Percentiles rank a stretch among this genome's conserved stretches.
Conservation (phyloP, 1,284 basidiomycete species). For the Heterobasidion parviporum region DNA sequence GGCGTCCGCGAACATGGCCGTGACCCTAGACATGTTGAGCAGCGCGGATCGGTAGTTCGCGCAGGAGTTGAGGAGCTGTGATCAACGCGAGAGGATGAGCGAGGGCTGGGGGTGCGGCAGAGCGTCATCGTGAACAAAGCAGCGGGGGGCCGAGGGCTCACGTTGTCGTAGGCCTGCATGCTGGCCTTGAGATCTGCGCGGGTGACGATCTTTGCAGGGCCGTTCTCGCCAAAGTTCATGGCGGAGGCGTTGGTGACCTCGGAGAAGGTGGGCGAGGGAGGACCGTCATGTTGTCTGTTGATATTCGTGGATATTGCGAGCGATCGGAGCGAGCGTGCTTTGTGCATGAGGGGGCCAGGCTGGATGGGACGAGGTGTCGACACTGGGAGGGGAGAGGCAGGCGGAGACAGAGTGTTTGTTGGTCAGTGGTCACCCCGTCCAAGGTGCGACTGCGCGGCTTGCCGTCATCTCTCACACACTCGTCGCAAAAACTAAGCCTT, state of each 20-base stretch:
- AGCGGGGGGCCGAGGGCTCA: slow-evolving; percentile 24
- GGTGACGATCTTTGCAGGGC: slow-evolving; percentile 77
- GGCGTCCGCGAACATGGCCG: slow-evolving; percentile 81
- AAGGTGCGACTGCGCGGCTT: too few relatives aligned
- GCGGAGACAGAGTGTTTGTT: background rate
- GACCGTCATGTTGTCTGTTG: slow-evolving; percentile 36
- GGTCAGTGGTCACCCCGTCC: background rate
- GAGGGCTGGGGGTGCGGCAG: too few relatives aligned
- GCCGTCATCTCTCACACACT: too few relatives aligned
- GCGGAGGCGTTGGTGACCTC: slow-evolving; percentile 70
- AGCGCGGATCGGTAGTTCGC: slow-evolving; percentile 82
- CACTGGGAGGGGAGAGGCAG: background rate
- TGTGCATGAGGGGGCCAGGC: slow-evolving; percentile 37
- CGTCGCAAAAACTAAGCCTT: too few relatives aligned
- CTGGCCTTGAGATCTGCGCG: slow-evolving; percentile 72
- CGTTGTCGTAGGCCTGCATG: slow-evolving; percentile 74
- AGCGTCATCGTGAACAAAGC: too few relatives aligned
- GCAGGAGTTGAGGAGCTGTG: slow-evolving; percentile 69
- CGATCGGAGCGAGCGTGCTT: slow-evolving; percentile 51
- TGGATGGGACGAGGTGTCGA: background rate
- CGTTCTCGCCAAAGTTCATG: slow-evolving; percentile 62
- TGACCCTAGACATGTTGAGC: slow-evolving; percentile 77
- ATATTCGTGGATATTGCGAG: slow-evolving; percentile 36
- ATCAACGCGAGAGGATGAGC: background rate
- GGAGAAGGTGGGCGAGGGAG: slow-evolving; percentile 78